These are phyloP conservation scores for Rhodotorula babjevae DNA, from an alignment of 768 basidiomycete genomes.

Conservation along the genomic window DNA sequence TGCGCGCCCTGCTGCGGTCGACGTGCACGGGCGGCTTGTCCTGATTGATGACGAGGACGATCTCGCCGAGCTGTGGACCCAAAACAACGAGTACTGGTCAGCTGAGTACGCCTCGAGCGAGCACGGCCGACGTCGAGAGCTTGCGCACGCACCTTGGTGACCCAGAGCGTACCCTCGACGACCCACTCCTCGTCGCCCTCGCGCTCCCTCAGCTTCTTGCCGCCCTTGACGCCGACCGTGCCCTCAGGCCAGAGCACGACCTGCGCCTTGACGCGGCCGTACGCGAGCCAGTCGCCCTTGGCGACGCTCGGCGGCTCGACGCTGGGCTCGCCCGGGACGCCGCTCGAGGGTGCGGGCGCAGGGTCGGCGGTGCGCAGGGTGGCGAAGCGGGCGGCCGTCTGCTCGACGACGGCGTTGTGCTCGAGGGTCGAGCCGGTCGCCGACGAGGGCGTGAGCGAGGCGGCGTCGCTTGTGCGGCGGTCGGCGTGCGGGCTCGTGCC, in stretches of 20 bases:
- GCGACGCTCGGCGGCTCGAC: not conserved
- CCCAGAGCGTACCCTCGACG: slow-evolving; percentile 16
- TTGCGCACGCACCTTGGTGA: slow-evolving; percentile 5
- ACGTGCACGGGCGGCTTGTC: not conserved
- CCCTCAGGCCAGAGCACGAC: slow-evolving; percentile 16
- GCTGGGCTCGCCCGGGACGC: not conserved
- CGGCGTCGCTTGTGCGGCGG: not conserved
- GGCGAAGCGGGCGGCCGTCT: not conserved
- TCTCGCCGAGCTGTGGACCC: slow-evolving; percentile 4
- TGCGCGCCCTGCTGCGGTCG: not conserved
- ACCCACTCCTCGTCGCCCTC: slow-evolving; percentile 1
- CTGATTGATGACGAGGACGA: slow-evolving; percentile 12
- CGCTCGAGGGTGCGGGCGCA: not conserved
- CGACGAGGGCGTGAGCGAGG: not conserved
- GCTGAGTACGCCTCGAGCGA: too few species aligned
- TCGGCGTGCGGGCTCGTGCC: not conserved
- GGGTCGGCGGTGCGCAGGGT: slow-evolving; percentile 1
- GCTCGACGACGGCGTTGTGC: not conserved
- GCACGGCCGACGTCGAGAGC: not conserved
- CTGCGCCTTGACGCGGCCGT: slow-evolving; percentile 8
- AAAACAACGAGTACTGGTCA: too few species aligned
- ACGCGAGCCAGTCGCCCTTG: slow-evolving; percentile 30
- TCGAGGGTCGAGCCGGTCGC: not conserved
- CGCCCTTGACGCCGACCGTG: not conserved
- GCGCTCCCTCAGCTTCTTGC: not conserved